Percentiles rank a stretch among this genome's conserved stretches.
Evolutionary conservation across 805 yeast genomes (phyloP).

Genomic region (Nematodospora valgi): DNA sequence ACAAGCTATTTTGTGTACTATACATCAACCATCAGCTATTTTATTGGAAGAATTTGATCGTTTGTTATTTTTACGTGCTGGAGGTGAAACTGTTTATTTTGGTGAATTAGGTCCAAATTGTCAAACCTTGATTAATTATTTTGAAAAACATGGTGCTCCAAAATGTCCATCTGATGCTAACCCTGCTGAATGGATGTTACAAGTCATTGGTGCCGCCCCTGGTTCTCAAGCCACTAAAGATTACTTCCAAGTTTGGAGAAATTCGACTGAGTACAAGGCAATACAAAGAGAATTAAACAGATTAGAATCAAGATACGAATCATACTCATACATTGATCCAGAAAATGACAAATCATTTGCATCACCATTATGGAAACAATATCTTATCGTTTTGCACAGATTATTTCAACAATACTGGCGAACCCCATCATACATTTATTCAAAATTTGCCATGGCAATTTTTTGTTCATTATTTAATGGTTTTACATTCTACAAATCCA

Average conservation of each 20-base stretch:
- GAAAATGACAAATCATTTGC: constrained; percentile 26
- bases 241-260: constrained; percentile 70
- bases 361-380: constrained; percentile 23
- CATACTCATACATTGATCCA: constrained; percentile 35
- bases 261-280: constrained; percentile 56
- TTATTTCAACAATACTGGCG: constrained; percentile 41
- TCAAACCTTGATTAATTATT: constrained; percentile 52
- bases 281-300: constrained; percentile 52
- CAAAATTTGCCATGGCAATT: constrained; percentile 39
- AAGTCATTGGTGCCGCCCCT: constrained; percentile 76
- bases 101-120: constrained; percentile 73
- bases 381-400: constrained; percentile 24
- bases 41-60: constrained; percentile 73
- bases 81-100: constrained; percentile 75
- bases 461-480: constrained; percentile 8
- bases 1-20: constrained; percentile 45
- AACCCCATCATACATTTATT: constrained; percentile 56
- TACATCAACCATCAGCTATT: constrained; percentile 80
- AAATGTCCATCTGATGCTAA: constrained; percentile 30
- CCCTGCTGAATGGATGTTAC: constrained; percentile 83
- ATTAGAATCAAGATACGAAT: constrained; percentile 12
- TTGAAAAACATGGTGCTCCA: constrained; percentile 64
- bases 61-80: constrained; percentile 57
- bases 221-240: constrained; percentile 67
- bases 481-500: constrained; percentile 42